Percentiles rank a stretch among this genome's conserved stretches.
Evolutionary conservation across 2,329 filamentous ascomycete genomes (phyloP).

Genomic region (Lasiodiplodia theobromae): DNA sequence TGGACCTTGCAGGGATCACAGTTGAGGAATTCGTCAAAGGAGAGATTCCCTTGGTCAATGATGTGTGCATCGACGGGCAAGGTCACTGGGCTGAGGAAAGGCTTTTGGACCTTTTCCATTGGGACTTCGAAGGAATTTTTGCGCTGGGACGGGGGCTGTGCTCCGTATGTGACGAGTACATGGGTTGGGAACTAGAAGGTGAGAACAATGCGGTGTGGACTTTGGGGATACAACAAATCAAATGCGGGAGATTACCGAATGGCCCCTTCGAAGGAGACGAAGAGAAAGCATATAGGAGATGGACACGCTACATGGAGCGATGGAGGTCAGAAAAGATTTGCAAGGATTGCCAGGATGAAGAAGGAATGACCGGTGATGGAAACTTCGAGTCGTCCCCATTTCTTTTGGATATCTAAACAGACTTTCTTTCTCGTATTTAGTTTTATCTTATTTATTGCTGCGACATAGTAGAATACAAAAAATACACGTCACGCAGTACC

Average conservation of each 20-base stretch:
- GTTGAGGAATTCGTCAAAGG: neutral
- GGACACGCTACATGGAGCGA: neutral
- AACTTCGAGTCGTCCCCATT: neutral
- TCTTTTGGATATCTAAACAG: neutral
- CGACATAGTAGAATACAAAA: no score
- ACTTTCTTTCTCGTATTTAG: no score
- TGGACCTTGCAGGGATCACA: neutral
- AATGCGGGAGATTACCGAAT: neutral
- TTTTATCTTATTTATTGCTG: neutral
- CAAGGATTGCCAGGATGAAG: neutral
- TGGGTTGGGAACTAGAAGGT: no score
- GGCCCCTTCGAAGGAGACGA: neutral
- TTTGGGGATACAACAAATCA: neutral
- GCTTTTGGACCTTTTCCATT: neutral
- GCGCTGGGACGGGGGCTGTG: accelerated
- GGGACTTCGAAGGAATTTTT: neutral
- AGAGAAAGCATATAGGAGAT: neutral
- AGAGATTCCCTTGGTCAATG: neutral
- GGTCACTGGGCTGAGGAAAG: neutral
- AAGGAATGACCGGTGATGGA: neutral
- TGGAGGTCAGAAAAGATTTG: neutral
- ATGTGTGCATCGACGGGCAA: no score
- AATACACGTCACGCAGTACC: no score
- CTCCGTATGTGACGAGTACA: neutral
- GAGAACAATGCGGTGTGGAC: neutral